Conservation (phyloP, 768 basidiomycete genomes). For the Suillus subalutaceus region DNA sequence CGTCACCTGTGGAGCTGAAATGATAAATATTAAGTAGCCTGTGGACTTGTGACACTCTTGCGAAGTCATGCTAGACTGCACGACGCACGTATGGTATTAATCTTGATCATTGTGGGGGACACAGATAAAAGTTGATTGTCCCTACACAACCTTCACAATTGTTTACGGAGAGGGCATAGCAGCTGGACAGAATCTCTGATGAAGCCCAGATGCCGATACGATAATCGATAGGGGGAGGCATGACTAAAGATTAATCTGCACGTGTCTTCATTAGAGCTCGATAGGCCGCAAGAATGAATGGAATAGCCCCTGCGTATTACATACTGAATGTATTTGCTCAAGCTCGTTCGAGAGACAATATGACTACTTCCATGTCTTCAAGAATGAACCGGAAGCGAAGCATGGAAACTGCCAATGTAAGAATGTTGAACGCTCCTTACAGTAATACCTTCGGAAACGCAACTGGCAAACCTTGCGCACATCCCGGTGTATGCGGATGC, state of each 20-base stretch:
- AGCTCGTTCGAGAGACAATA: not conserved
- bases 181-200: not conserved
- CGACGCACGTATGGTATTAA: no score
- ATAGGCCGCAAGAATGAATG: not conserved
- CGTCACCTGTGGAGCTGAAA: not conserved
- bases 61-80: not conserved
- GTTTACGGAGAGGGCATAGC: not conserved
- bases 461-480: not conserved
- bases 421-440: not conserved
- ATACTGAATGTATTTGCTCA: not conserved
- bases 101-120: not conserved
- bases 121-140: not conserved
- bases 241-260: not conserved
- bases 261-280: not conserved
- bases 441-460: not conserved
- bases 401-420: not conserved
- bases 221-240: not conserved
- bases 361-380: not conserved
- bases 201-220: not conserved
- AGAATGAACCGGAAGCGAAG: not conserved
- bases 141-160: not conserved
- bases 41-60: not conserved
- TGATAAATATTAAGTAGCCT: not conserved
- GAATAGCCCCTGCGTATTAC: slow-evolving; percentile 2
- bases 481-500: not conserved